phyloP scores from a whole-genome alignment of 2,329 filamentous ascomycete genomes.

The Alternaria infectoria region DNA sequence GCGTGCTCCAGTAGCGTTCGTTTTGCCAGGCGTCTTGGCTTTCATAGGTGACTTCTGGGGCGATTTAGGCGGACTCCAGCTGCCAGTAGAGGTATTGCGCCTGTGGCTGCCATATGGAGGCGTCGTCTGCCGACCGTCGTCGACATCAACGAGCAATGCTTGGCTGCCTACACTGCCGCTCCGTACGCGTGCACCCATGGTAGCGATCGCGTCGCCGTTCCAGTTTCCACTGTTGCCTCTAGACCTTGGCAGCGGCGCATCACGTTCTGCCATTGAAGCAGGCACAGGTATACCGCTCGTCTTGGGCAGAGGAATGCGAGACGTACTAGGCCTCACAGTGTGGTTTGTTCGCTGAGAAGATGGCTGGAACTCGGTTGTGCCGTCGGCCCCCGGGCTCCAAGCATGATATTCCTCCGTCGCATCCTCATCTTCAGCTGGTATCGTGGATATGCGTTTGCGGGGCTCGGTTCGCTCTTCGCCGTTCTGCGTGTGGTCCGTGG shows the following conservation, averaged over 20 bases:
- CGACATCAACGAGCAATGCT: slow-evolving; percentile 58
- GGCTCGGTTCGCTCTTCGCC: slow-evolving; percentile 39
- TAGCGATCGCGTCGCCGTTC: slow-evolving; percentile 65
- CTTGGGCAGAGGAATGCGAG: slow-evolving; percentile 86
- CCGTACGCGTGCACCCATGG: slow-evolving; percentile 69
- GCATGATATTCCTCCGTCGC: slow-evolving; percentile 31
- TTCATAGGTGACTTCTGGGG: slow-evolving; percentile 47
- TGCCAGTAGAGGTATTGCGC: slow-evolving; percentile 30
- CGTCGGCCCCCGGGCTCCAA: slow-evolving; percentile 77
- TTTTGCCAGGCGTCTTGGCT: slow-evolving; percentile 49
- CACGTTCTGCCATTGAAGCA: slow-evolving; percentile 73
- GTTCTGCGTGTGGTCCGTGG: slow-evolving; percentile 27
- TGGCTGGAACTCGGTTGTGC: slow-evolving; percentile 66
- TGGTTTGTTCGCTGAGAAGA: slow-evolving; percentile 57
- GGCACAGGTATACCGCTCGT: slow-evolving; percentile 79
- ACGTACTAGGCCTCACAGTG: slow-evolving; percentile 62
- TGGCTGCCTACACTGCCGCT: slow-evolving; percentile 70
- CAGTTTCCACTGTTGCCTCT: slow-evolving; percentile 62
- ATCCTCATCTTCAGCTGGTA: slow-evolving; percentile 55
- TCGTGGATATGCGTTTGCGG: slow-evolving; percentile 43
- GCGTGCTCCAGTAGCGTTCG: slow-evolving; percentile 39
- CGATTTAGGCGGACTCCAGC: slow-evolving; percentile 37
- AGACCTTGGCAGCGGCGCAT: slow-evolving; percentile 69
- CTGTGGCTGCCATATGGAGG: slow-evolving; percentile 27
- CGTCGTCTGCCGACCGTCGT: slow-evolving; percentile 32